Conservation (phyloP, 2,329 filamentous ascomycete genomes). For the Metarhizium anisopliae region DNA sequence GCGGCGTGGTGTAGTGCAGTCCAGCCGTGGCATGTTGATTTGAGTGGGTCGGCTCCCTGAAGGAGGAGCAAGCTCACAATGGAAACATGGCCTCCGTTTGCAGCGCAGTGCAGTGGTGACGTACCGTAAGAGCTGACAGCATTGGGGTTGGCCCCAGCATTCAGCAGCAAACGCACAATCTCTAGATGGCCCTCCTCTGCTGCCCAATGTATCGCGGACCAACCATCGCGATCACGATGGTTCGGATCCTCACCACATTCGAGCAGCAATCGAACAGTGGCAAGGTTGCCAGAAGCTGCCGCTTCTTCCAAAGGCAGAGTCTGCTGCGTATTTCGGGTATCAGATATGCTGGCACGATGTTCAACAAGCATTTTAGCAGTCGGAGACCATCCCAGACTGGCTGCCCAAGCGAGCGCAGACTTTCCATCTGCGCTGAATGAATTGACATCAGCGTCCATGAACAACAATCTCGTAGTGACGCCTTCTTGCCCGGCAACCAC, state of each 20-base stretch:
- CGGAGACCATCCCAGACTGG: not conserved
- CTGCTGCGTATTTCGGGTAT: not conserved
- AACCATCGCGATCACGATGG: too few relatives aligned
- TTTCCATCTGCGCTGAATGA: conserved; percentile 1
- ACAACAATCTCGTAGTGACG: not conserved
- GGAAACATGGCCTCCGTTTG: not conserved
- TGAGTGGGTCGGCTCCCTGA: too few relatives aligned
- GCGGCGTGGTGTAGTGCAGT: too few relatives aligned
- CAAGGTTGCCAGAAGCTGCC: not conserved
- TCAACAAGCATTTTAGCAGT: not conserved
- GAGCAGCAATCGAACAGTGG: too few relatives aligned
- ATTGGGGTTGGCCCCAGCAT: too few relatives aligned
- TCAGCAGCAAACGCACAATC: too few relatives aligned
- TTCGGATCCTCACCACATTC: too few relatives aligned
- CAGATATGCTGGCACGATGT: not conserved
- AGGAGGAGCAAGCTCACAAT: too few relatives aligned
- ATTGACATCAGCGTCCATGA: conserved; percentile 1
- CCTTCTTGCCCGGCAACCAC: not conserved
- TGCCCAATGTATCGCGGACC: too few relatives aligned
- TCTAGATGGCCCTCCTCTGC: too few relatives aligned
- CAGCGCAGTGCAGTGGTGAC: not conserved
- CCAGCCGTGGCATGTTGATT: too few relatives aligned
- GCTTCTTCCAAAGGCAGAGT: not conserved
- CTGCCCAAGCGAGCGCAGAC: conserved; percentile 2
- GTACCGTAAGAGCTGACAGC: not conserved